phyloP scores from a whole-genome alignment of 202 grass and related monocot species.

The Musa balbisiana region DNA sequence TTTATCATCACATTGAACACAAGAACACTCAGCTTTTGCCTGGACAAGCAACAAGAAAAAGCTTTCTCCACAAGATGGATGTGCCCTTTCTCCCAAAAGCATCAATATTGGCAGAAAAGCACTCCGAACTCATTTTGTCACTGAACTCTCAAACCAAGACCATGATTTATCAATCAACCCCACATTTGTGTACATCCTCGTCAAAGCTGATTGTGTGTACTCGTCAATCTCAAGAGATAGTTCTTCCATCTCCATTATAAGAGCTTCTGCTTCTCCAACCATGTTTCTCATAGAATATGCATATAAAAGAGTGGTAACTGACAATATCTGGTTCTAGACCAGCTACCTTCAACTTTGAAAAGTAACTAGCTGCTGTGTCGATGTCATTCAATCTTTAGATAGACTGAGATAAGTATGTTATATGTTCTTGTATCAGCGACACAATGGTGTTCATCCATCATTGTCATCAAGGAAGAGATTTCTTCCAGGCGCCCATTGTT shows the following conservation, averaged over 20 bases:
- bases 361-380: constrained; percentile 56
- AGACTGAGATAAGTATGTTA: constrained; percentile 64
- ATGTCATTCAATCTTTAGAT: constrained; percentile 54
- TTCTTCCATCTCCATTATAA: constrained; percentile 63
- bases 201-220: constrained; percentile 85
- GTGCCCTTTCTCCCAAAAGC: constrained; percentile 69
- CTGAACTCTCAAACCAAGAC: constrained; percentile 70
- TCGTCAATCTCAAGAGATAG: constrained; percentile 60
- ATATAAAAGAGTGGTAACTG: constrained; percentile 74
- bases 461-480: constrained; percentile 50
- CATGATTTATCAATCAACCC: constrained; percentile 63
- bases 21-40: constrained; percentile 51
- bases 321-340: constrained; percentile 53
- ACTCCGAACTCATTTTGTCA: constrained; percentile 51
- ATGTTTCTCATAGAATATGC: constrained; percentile 63
- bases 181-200: constrained; percentile 69
- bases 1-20: constrained; percentile 97
- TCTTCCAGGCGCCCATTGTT: constrained; percentile 39
- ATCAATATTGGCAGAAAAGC: constrained; percentile 73
- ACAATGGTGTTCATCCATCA: constrained; percentile 49
- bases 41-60: constrained; percentile 59
- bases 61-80: constrained; percentile 65
- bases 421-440: constrained; percentile 65
- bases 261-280: constrained; percentile 56
- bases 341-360: constrained; percentile 45